Base-by-base conservation (phyloP, 805 yeast genomes). In the Millerago galiae region DNA sequence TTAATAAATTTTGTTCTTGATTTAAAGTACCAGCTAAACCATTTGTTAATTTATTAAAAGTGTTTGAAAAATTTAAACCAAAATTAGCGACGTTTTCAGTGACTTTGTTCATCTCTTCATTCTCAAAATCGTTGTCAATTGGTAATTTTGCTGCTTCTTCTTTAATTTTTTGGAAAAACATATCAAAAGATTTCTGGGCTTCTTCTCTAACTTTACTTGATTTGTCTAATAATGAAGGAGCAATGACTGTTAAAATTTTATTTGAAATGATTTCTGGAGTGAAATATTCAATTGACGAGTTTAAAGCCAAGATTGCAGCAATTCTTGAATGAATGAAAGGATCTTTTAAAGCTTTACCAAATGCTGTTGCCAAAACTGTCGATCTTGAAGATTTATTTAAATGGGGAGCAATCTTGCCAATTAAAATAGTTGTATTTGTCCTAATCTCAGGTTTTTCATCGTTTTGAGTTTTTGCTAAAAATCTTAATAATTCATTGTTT, bases 331-430 rank as follows among this genome's bases (percentile, higher is more conserved):
- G 88, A 3, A 80, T 71, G 54, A 78, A 79, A 1, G 90, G 74
- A 60, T 91, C 99, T 53, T 80, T 81, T 36, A 91, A 68, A 0
- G 95, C 83, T 53, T 89, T 82, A 2, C 86, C 75, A 52, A 85
- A 83, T 0, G 97, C 98, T 1, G 96, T 88, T 3, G 88, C 79
- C 37, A 93, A 65, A 2, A 93, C 95, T 17, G 79, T 80, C 9
- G 86, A 71, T 44, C 90, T 71, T 25, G 83, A 68, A 13, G 59
- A 61, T 16, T 67, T 54, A 52, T 78, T 79, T 51, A 88, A 72
- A 45, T 68, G 63, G 27, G 70, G 60, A 0, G 93, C 80, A 35
- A 88, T 77, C 42, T 77, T 76, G 33, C 83, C 78, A 28, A 88
- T 71, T 34, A 85, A 71, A 16, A 83, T 69, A 13, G 87, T 75